Percentiles rank a stretch among this genome's conserved stretches.
These are phyloP conservation scores for Leucaena leucocephala DNA, from an alignment of 306 rosid genomes.

Conservation along the genomic window DNA sequence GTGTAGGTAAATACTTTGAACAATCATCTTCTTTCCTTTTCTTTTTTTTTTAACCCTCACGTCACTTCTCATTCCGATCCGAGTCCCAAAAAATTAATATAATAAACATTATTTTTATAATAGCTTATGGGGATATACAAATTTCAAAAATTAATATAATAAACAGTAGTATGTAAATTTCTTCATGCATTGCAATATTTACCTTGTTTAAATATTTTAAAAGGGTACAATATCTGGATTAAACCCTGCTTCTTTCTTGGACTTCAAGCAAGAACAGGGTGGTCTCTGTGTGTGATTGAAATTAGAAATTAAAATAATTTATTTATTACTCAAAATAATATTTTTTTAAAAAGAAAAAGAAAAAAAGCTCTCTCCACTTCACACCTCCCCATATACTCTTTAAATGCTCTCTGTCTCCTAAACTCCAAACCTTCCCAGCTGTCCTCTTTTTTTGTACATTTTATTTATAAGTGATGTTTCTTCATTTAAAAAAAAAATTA, in stretches of 20 bases:
- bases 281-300: conserved; percentile 43
- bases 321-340: too few species aligned
- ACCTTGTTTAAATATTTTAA: too few species aligned
- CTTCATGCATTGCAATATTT: too few species aligned
- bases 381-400: conserved; percentile 50
- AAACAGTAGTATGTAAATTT: background rate
- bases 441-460: conserved; percentile 30
- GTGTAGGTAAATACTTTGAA: background rate
- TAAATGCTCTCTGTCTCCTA: conserved; percentile 57
- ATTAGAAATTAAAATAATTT: conserved; percentile 27
- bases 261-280: conserved; percentile 61
- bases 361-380: conserved; percentile 10
- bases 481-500: too few species aligned
- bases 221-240: too few species aligned
- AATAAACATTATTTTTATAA: too few species aligned
- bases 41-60: background rate
- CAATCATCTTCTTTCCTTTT: background rate
- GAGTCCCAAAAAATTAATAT: background rate
- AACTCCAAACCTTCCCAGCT: conserved; percentile 67
- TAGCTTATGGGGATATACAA: too few species aligned
- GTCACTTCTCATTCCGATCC: background rate
- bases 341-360: background rate
- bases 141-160: background rate
- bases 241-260: background rate
- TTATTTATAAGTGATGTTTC: background rate